Base-by-base conservation (phyloP, 2,329 filamentous ascomycete genomes). In the Graphiopsis chlorocephala region DNA sequence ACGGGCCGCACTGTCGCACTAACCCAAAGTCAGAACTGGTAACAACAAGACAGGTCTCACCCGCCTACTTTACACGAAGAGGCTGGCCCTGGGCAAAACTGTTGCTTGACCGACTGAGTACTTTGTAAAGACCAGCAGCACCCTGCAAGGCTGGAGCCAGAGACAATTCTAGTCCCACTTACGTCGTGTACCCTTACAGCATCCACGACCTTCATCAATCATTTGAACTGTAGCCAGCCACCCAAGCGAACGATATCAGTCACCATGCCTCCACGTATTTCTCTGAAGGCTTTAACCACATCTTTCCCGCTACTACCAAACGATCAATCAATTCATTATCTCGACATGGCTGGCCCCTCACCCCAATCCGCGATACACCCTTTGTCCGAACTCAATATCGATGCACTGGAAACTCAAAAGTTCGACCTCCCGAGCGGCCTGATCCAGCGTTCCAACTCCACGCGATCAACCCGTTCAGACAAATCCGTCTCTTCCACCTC, bases 21-120 rank as follows among this genome's bases (percentile, higher is more conserved):
- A 62, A 55, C 23, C 23, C 31, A 55, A 38, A 35, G 48, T 53
- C 60, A 62, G 48, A 55, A 45, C 60, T 50, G 60, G 60, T 62
- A 53, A 50, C 31, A 17, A 55, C 60, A 45, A 62, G 60, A 62
- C 60, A 53, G 26, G 60, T 62, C 60, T 62, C 60, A 62, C 60
- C 60, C 60, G n/a, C 20, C 38, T 50, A 55, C 45, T 61, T 31
- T 25, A 52, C n/a, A 31, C 31, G 31, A 31, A 53, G 60, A 62
- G 60, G 60, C 35, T 62, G 60, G 60, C 48, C 33, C 33, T 31
- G 29, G 45, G 59, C 59, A 61, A 42, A 61, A 23, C 59, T 61
- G n/a, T 23, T 28, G n/a, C 48, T 53, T 35, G 48, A 62, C 35
- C 31, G 48, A 33, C 23, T 42, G 20, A 52, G 33, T 61, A 45